phyloP scores from a whole-genome alignment of 805 yeast species.

The Saturnispora gosingensis region DNA sequence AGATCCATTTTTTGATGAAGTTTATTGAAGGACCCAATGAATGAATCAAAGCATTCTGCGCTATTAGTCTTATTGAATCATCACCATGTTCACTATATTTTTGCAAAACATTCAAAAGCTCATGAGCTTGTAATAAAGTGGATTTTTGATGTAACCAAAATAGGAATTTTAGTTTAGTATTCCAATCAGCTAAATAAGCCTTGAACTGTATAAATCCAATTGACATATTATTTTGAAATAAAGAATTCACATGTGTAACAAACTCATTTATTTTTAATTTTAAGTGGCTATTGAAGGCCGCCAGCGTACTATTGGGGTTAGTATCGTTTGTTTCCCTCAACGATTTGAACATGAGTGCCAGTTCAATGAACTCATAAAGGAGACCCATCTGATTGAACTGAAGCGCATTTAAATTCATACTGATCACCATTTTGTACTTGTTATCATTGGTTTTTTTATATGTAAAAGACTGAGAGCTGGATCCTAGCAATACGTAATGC shows the following conservation, averaged over 20 bases:
- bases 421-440: not conserved
- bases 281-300: not conserved
- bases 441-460: not conserved
- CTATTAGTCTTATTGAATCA: conserved; percentile 32
- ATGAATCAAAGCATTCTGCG: conserved; percentile 36
- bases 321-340: not conserved
- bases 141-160: conserved; percentile 33
- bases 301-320: not conserved
- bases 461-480: conserved; percentile 5
- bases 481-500: conserved; percentile 7
- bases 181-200: conserved; percentile 38
- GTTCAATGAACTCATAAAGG: conserved; percentile 8
- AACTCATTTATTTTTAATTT: not conserved
- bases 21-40: conserved; percentile 52
- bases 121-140: conserved; percentile 32
- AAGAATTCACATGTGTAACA: not conserved
- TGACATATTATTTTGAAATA: not conserved
- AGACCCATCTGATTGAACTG: conserved; percentile 7
- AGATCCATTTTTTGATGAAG: conserved; percentile 56
- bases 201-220: conserved; percentile 6
- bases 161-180: conserved; percentile 50
- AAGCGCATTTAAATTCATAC: not conserved
- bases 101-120: conserved; percentile 45
- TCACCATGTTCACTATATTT: conserved; percentile 59
- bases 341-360: conserved; percentile 7